Base-by-base conservation (phyloP, 2,329 filamentous ascomycete species). In the Verticillium albo-atrum region DNA sequence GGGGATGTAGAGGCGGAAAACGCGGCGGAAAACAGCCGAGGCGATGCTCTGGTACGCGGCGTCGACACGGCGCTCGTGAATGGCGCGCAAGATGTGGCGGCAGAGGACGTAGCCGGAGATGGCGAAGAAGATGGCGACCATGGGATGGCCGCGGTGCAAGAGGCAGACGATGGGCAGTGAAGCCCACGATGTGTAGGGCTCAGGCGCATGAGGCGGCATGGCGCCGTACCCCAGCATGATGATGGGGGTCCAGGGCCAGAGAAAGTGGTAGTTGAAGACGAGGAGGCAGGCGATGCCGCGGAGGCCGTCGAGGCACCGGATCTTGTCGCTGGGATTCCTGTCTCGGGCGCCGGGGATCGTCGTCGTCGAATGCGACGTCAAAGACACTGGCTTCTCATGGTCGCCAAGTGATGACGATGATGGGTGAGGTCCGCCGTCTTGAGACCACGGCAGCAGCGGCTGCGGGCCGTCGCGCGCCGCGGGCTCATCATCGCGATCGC, bases 111-210 rank as follows among this genome's bases (percentile, higher is more conserved):
- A 77, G n/a, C 75, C 75, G 0, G 75, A 77, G 28, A 77, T 76
- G 64, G 73, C 74, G 55, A 77, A 77, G 68, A 77, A 77, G 42
- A 77, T 74, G 57, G 74, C 72, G 5, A 77, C 74, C 74, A 77
- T 77, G 12, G 74, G 70, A 5, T 73, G 70, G 3, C 75, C 75
- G 42, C 74, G 72, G 57, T 76, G 72, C 61, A 76, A 54, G 3
- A 77, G 70, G 54, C 74, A 76, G 30, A 77, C 53, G 58, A 77
- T 76, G n/a, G 75, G 75, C 54, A 77, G 58, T 6, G 72, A 70
- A 4, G 66, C 62, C 68, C 67, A 71, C 17, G 65, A 65, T 42
- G 59, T 64, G 63, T 74, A 70, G 0, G 73, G 72, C 62, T 74
- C 72, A 1, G 72, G 69, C 1, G 74, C 66, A 27, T 68, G 66